These are phyloP conservation scores for Fraxinus albicans DNA, from an alignment of 305 asterid genomes.

Conservation along the genomic window DNA sequence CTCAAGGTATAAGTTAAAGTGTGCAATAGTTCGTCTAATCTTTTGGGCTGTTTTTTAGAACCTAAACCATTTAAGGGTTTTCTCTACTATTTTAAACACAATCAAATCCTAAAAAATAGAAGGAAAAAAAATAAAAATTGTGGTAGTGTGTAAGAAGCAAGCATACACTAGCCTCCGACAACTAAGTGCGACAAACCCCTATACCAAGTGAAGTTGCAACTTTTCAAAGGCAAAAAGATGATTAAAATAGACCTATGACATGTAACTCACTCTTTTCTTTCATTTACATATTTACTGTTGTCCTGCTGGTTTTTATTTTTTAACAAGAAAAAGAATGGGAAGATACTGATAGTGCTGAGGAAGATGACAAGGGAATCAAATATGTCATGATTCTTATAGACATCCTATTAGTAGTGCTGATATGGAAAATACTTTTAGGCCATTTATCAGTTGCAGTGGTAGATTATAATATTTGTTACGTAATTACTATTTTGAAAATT, in stretches of 20 bases:
- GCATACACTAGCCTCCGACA: background rate
- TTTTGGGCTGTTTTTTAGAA: background rate
- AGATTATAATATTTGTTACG: background rate
- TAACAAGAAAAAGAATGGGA: background rate
- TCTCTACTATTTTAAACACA: background rate
- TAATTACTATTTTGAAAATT: background rate
- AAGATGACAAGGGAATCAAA: background rate
- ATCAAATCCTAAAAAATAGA: background rate
- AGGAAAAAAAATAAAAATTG: background rate
- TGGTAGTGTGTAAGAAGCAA: background rate
- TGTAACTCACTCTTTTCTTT: background rate
- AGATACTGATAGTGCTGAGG: background rate
- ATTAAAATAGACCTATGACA: background rate
- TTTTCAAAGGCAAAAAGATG: background rate
- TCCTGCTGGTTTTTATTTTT: background rate
- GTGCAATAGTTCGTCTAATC: background rate
- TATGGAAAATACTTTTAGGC: background rate
- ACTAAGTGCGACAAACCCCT: background rate
- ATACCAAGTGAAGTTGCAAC: background rate
- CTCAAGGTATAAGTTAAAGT: background rate
- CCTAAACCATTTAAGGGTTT: background rate
- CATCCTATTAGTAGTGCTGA: background rate
- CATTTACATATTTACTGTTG: background rate
- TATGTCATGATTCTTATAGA: background rate
- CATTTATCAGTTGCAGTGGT: background rate